Conservation (phyloP, 2,329 filamentous ascomycete species). For the Arthrobotrys megalospora region DNA sequence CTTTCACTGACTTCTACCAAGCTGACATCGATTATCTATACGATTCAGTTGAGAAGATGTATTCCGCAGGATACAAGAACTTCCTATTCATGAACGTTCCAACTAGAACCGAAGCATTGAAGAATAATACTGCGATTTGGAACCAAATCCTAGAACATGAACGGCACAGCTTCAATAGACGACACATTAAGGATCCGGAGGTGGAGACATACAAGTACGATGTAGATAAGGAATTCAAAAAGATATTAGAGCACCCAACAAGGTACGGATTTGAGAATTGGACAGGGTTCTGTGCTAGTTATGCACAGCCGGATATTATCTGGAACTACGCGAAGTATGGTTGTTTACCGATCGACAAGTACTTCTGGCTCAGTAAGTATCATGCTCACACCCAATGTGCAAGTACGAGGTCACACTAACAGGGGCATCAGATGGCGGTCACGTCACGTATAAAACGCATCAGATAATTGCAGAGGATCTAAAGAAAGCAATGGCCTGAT, state of each 20-base stretch:
- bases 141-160: slow-evolving; percentile 48
- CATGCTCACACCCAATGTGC: background rate
- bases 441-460: slow-evolving; percentile 34
- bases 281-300: slow-evolving; percentile 33
- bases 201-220: slow-evolving; percentile 48
- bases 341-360: slow-evolving; percentile 51
- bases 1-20: slow-evolving; percentile 47
- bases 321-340: slow-evolving; percentile 55
- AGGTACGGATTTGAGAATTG: slow-evolving; percentile 42
- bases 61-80: slow-evolving; percentile 50
- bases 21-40: slow-evolving; percentile 45
- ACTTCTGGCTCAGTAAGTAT: slow-evolving; percentile 54
- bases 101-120: slow-evolving; percentile 9
- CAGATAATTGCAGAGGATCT: slow-evolving; percentile 49
- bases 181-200: slow-evolving; percentile 39
- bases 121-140: slow-evolving; percentile 46
- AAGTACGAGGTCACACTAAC: background rate
- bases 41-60: slow-evolving; percentile 39
- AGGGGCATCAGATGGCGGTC: slow-evolving; percentile 32
- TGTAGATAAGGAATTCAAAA: slow-evolving; percentile 37
- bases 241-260: slow-evolving; percentile 42
- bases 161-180: slow-evolving; percentile 47
- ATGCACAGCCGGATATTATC: slow-evolving; percentile 38
- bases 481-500: slow-evolving; percentile 41
- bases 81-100: slow-evolving; percentile 57